phyloP scores from a whole-genome alignment of 306 rosid species.

The Corylus americana region DNA sequence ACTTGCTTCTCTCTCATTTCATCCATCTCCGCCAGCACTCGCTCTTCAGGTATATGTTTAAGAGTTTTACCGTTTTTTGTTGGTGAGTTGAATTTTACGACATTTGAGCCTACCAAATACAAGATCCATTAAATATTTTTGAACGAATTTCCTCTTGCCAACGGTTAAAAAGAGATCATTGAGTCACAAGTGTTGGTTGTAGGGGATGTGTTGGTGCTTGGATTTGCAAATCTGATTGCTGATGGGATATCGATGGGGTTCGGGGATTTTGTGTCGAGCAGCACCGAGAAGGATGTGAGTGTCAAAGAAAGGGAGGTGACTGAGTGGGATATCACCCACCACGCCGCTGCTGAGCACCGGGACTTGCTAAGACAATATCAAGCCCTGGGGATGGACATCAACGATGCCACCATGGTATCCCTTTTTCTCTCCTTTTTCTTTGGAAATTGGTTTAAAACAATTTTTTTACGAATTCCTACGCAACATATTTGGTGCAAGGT shows the following conservation, averaged over 20 bases:
- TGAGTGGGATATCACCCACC: conserved; percentile 55
- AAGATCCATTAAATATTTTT: too few species aligned
- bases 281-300: conserved; percentile 49
- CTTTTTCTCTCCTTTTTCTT: too few species aligned
- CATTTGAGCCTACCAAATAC: too few species aligned
- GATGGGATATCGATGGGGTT: conserved; percentile 79
- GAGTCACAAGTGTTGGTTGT: background rate
- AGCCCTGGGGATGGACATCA: conserved; percentile 53
- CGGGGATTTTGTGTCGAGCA: conserved; percentile 59
- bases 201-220: conserved; percentile 62
- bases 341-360: conserved; percentile 28
- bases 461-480: too few species aligned
- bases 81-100: too few species aligned
- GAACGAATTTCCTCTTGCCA: too few species aligned
- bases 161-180: too few species aligned
- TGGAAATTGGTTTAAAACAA: too few species aligned
- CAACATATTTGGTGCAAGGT: conserved; percentile 35
- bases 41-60: conserved; percentile 34
- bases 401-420: conserved; percentile 50
- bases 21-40: conserved; percentile 50
- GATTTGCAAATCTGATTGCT: conserved; percentile 68
- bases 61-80: too few species aligned
- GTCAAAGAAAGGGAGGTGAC: conserved; percentile 42
- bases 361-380: conserved; percentile 46
- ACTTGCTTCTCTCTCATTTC: conserved; percentile 66